Conservation (phyloP, 306 rosid species). For the Phaseolus lunatus region DNA sequence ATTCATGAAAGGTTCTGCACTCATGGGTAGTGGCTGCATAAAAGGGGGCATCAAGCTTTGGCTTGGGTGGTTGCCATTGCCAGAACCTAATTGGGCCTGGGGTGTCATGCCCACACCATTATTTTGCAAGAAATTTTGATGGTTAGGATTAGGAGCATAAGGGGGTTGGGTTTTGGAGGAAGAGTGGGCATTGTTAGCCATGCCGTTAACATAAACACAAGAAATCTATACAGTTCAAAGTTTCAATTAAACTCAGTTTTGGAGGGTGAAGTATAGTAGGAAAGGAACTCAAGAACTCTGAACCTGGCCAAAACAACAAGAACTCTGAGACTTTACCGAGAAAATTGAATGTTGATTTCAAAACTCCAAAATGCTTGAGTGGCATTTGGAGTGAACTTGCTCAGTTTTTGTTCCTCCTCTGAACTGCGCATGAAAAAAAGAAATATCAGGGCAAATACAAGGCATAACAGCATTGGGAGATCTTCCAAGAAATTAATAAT, state of each 20-base stretch:
- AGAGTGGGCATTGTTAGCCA: conserved; percentile 31
- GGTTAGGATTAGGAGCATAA: conserved; percentile 44
- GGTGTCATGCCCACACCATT: conserved; percentile 53
- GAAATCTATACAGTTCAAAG: not conserved
- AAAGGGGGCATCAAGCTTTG: conserved; percentile 48
- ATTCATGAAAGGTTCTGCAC: conserved; percentile 57
- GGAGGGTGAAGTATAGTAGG: not conserved
- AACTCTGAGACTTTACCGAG: no score
- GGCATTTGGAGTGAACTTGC: no score
- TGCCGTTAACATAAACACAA: conserved; percentile 33
- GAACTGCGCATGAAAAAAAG: no score
- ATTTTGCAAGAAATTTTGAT: conserved; percentile 55
- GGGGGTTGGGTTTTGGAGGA: conserved; percentile 54
- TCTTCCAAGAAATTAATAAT: no score
- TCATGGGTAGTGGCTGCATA: conserved; percentile 52
- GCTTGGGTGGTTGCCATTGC: conserved; percentile 50
- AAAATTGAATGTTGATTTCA: no score
- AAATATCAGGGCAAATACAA: no score
- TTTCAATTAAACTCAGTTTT: not conserved
- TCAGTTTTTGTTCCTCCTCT: no score
- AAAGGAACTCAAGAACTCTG: not conserved
- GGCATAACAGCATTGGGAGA: no score
- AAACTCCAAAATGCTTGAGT: no score
- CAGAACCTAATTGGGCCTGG: conserved; percentile 57
- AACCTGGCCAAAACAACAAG: not conserved